These are phyloP conservation scores for Auriculariales sp. DNA, from an alignment of 768 basidiomycete species.

Conservation along the genomic window DNA sequence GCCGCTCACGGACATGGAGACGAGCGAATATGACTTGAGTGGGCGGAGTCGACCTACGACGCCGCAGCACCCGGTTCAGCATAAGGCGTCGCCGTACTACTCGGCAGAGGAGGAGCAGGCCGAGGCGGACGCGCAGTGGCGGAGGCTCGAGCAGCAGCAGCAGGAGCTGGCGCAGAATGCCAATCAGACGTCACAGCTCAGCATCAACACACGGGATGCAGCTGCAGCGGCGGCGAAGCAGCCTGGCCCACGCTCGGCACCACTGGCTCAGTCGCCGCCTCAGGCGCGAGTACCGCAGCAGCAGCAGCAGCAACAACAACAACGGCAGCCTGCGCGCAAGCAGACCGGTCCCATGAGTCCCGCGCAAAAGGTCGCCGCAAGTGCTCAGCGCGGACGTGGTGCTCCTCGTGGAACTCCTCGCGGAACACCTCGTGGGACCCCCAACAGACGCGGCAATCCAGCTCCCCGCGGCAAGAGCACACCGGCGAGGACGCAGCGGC, in stretches of 20 bases:
- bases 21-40: constrained; percentile 5
- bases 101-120: not conserved
- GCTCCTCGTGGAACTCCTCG: no score
- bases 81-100: not conserved
- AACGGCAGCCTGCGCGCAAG: not conserved
- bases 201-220: not conserved
- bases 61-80: not conserved
- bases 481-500: not conserved
- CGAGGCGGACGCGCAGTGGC: not conserved
- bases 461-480: not conserved
- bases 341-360: not conserved
- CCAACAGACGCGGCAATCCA: not conserved
- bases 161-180: not conserved
- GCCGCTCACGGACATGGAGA: constrained; percentile 63
- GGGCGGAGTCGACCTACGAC: not conserved
- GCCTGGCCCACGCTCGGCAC: not conserved
- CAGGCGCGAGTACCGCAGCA: not conserved
- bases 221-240: not conserved
- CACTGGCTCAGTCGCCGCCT: no score
- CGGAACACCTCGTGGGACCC: no score
- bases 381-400: not conserved
- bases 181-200: not conserved
- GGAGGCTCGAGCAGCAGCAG: not conserved
- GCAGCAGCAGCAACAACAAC: constrained; percentile 1
- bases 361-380: not conserved